Base-by-base conservation (phyloP, 345 rosid species). In the Eucalyptus coolabah region DNA sequence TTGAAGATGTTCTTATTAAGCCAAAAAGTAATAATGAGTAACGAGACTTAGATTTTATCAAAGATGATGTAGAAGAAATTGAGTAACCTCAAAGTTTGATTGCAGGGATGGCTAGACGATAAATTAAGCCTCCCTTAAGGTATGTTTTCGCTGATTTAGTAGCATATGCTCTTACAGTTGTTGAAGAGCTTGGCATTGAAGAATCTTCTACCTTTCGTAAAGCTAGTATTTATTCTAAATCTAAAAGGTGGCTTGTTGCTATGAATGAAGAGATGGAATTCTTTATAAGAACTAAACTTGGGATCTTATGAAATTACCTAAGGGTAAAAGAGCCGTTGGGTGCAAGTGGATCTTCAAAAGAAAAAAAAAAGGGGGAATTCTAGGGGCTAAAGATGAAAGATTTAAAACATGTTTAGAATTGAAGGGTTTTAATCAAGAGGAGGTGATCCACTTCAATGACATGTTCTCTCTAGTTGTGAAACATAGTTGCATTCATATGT, bases 41-140 rank as follows among this genome's bases (percentile, higher is more conserved):
- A 53, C 56, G 1, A 53, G 56, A 53, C 24, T 53, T 53, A 53
- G 56, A 53, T 53, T 53, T 4, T 53, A 53, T 53, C 24, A 53
- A 19, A 53, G 56, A 53, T 19, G 23, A 7, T 8, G 10, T 19
- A 53, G 56, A 19, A 53, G 56, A 53, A 53, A 53, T 19, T 53
- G 10, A 53, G 56, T 1, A 53, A 53, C 56, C 56, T 53, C 10
- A 19, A 1, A 19, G 56, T 53, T 53, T 53, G 24, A 53, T 7
- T 53, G 24, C 2, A 0, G 1, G 56, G 56, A 53, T 1, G 56
- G 56, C 24, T 53, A 3, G 2, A 53, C 0, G 24, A 53, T 53
- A 53, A 53, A 53, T 53, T 53, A 53, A 53, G 2, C 56, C 56
- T 19, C 56, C 56, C 56, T 2, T 53, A 53, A 53, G 56, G 24